Evolutionary conservation across 73 alveolate genomes (phyloP).

Genomic region (Diophrys appendiculata): DNA sequence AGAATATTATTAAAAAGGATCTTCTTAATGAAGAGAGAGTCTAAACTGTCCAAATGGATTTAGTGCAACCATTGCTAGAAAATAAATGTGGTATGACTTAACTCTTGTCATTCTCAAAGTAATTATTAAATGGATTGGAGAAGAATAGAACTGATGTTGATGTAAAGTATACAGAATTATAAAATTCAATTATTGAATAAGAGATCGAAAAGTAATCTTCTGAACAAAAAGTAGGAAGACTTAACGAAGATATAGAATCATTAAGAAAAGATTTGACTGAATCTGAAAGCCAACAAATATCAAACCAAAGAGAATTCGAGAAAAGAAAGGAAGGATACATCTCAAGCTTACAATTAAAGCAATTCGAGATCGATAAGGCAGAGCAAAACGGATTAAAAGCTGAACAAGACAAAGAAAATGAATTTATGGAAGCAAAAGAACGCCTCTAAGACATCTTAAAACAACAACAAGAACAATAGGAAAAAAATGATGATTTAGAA

Average conservation of each 20-base stretch:
- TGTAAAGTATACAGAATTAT: no score
- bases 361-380: neutral
- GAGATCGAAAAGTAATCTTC: no score
- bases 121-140: neutral
- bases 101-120: slow-evolving; percentile 4
- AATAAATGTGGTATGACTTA: neutral
- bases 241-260: no score
- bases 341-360: neutral
- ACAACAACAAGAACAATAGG: neutral
- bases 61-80: neutral
- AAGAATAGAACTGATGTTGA: neutral
- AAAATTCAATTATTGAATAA: no score
- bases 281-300: no score
- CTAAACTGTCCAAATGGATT: slow-evolving; percentile 12
- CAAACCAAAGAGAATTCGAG: no score
- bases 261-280: no score
- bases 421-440: neutral
- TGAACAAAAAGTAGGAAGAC: no score
- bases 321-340: neutral
- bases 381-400: neutral
- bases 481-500: slow-evolving; percentile 28
- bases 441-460: neutral
- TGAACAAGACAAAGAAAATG: neutral
- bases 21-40: slow-evolving; percentile 8
- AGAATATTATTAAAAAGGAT: slow-evolving; percentile 9